Base-by-base conservation (phyloP, 345 rosid species). In the Firmiana major region DNA sequence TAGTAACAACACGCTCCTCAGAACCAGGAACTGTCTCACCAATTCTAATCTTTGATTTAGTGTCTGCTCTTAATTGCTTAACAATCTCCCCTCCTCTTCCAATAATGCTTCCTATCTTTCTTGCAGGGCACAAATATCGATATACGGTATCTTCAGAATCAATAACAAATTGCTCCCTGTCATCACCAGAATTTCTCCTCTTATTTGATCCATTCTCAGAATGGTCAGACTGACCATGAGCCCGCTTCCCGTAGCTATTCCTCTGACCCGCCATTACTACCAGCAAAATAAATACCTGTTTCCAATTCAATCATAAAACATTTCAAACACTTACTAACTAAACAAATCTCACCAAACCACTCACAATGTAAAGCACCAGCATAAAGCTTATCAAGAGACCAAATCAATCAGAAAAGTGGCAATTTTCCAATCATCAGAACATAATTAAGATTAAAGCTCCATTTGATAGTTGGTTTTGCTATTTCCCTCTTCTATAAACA, bases 71-170 rank as follows among this genome's bases (percentile, higher is more conserved):
- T 64, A 96, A 80, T 73, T 94, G 98, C 92, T 94, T 92, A 19
- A 96, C 94, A 75, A 94, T 96, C 38, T 94, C 99, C 43, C 98
- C 98, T 77, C 99, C 99, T 58, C 88, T 84, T 51, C 99, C 99
- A 65, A 96, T 96, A 42, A 96, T 89, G 79, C 97, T 94, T 79
- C 99, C 99, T 77, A 96, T 92, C 86, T 90, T 96, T 83, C 85
- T 86, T 42, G 81, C 83, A 0, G 98, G 98, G 79, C 98, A 96
- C 54, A 96, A 78, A 85, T 94, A 96, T 8, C 98, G 84, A 65
- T 82, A 96, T 5, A 96, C 98, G 0, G 97, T 90, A 78, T 96
- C 99, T 40, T 90, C 91, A 0, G 88, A 79, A 81, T 84, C 86
- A 26, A 96, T 91, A 34, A 76, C 83, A 63, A 86, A 88, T 63